Evolutionary conservation across 441 rosid species (phyloP).

Genomic region (Francoa sonchifolia): DNA sequence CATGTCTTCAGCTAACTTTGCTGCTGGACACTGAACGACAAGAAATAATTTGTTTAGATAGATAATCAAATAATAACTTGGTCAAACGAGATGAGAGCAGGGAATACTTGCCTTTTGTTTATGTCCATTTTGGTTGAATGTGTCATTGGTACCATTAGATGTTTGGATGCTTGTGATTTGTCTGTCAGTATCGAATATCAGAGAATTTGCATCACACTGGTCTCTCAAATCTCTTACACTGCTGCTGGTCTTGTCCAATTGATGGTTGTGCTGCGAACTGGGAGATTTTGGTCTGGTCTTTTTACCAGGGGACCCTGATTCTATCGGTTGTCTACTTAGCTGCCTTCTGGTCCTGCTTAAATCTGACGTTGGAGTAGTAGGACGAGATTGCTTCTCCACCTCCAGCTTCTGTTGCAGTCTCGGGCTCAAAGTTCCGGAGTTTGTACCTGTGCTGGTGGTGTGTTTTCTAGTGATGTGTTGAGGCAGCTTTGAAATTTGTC

Average conservation of each 20-base stretch:
- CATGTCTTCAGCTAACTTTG: conserved; percentile 24
- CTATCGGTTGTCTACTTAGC: conserved; percentile 30
- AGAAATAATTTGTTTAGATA: conserved; percentile 14
- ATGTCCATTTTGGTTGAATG: conserved; percentile 19
- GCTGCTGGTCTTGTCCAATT: conserved; percentile 34
- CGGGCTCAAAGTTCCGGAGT: conserved; percentile 32
- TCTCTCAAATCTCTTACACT: conserved; percentile 34
- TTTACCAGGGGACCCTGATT: conserved; percentile 34
- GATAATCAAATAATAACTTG: conserved; percentile 6
- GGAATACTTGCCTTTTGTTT: conserved; percentile 31
- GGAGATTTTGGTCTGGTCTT: conserved; percentile 25
- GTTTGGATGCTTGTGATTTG: conserved; percentile 57
- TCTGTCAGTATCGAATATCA: conserved; percentile 46
- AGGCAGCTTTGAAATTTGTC: conserved; percentile 25
- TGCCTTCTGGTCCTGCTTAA: conserved; percentile 33
- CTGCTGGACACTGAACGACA: conserved; percentile 36
- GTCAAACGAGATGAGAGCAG: conserved; percentile 10
- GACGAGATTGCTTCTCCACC: conserved; percentile 33
- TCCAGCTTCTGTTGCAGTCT: conserved; percentile 39
- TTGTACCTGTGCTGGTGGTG: conserved; percentile 21
- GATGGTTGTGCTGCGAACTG: conserved; percentile 32
- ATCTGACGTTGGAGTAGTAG: conserved; percentile 30
- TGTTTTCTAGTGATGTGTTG: conserved; percentile 19
- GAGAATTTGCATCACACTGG: conserved; percentile 29
- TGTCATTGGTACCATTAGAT: conserved; percentile 22